These are phyloP conservation scores for Hirschfeldia incana DNA, from an alignment of 345 rosid genomes.

Conservation along the genomic window DNA sequence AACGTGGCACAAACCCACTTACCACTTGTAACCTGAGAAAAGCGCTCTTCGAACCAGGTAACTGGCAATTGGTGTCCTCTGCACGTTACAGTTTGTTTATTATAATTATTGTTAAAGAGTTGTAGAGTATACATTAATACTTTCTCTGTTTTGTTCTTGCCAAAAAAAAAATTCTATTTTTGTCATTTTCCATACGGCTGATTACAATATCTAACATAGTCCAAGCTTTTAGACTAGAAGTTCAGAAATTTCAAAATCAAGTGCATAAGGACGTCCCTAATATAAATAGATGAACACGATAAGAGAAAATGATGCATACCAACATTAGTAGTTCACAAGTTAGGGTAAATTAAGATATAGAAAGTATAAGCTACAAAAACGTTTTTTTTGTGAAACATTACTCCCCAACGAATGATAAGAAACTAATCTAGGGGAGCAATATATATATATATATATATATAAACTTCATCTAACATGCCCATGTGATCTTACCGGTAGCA, in stretches of 20 bases:
- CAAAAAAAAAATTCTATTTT: too few relatives aligned
- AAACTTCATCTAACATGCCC: conserved; percentile 2
- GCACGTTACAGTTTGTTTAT: conserved; percentile 18
- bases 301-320: neutral
- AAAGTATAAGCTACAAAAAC: neutral
- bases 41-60: conserved; percentile 46
- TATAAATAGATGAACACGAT: neutral
- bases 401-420: neutral
- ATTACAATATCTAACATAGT: neutral
- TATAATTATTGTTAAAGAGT: neutral
- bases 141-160: neutral
- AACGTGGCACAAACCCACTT: conserved; percentile 44
- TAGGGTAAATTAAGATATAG: neutral
- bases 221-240: neutral
- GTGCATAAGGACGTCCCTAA: neutral
- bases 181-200: conserved; percentile 1
- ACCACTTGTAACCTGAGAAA: conserved; percentile 34
- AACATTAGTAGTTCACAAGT: neutral
- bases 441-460: neutral
- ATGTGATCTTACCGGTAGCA: neutral
- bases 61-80: conserved; percentile 53
- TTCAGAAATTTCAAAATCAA: neutral
- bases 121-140: neutral
- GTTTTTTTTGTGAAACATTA: neutral
- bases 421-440: neutral